Percentiles rank a stretch among this genome's conserved stretches.
phyloP scores from a whole-genome alignment of 2,329 filamentous ascomycete species.

The Clathrospora elynae region DNA sequence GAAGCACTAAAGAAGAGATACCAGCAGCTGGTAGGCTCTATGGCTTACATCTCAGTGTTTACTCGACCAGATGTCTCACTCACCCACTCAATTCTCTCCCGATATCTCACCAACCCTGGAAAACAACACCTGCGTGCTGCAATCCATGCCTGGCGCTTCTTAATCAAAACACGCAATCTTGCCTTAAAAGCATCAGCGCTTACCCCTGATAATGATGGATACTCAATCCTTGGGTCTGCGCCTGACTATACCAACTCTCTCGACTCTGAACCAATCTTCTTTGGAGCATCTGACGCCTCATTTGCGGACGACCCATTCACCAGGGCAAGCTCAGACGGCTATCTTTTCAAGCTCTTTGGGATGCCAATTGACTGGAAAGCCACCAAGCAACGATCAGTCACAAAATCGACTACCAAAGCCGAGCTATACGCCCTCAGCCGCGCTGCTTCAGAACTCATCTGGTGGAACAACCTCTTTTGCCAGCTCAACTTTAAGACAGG shows the following conservation, averaged over 20 bases:
- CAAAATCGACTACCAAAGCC: too few species aligned
- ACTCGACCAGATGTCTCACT: slow-evolving; percentile 17
- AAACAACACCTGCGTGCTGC: slow-evolving; percentile 8
- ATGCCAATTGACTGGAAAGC: too few species aligned
- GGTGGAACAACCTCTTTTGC: too few species aligned
- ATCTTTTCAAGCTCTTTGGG: slow-evolving; percentile 13
- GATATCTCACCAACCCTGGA: slow-evolving; percentile 14
- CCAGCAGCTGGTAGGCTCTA: slow-evolving; percentile 16
- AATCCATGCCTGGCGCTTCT: not conserved
- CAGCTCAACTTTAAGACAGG: too few species aligned
- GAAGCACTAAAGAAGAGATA: slow-evolving; percentile 14
- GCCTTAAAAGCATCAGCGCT: slow-evolving; percentile 10
- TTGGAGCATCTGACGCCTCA: not conserved
- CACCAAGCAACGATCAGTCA: too few species aligned
- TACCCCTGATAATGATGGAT: slow-evolving; percentile 1
- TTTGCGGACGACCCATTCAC: slow-evolving; percentile 5
- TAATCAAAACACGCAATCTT: not conserved
- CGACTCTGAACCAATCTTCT: slow-evolving; percentile 18
- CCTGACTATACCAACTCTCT: too few species aligned
- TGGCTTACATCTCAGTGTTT: slow-evolving; percentile 11
- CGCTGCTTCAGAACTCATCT: too few species aligned
- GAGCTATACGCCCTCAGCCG: too few species aligned
- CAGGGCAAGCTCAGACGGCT: slow-evolving; percentile 16
- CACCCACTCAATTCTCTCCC: slow-evolving; percentile 8
- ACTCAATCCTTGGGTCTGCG: slow-evolving; percentile 2